Base-by-base conservation (phyloP, 2,329 filamentous ascomycete species). In the Neurospora sp. region DNA sequence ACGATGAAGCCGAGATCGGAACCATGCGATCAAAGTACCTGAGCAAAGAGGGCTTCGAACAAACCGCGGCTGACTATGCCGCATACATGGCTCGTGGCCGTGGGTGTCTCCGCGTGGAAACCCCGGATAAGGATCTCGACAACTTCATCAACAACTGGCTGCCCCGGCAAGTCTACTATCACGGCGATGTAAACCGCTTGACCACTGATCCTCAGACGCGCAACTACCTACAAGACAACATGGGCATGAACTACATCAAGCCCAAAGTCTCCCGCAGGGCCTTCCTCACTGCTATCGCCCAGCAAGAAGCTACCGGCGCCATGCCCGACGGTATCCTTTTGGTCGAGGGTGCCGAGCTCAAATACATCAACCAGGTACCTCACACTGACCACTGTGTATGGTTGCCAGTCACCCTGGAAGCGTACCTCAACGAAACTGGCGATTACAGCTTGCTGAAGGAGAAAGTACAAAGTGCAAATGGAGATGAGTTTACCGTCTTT, bases 291-390 rank as follows among this genome's bases (percentile, higher is more conserved):
- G 82, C 85, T 0, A 79, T 87, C 2, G 79, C 82, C 0, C 86
- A 88, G 72, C 86, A 88, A 73, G 84, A 86, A 72, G 76, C 80
- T 15, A 84, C 79, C 28, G 86, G 86, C n/a, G 81, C 84, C 17
- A 87, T 87, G 85, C 86, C 86, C 0, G 85, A 88, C 73, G 85
- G 85, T 6, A 86, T 88, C 69, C 74, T 87, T 4, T 77, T 88
- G 3, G 77, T 80, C 19, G 82, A 86, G 72, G 85, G 83, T 52
- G 86, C 85, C 1, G 84, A 86, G 74, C 80, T 87, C 41, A 87
- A 88, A 74, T 88, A 87, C 77, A 87, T 87, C 79, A 87, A 87
- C 77, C 85, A 87, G 75, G 79, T 88, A n/a, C 86, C 86, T 28
- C 85, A 88, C 73, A 87, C 85, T 0, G 86, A 88, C 71, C 85